phyloP scores from a whole-genome alignment of 108 stramenopile genomes.

The Cyclotella cryptica region DNA sequence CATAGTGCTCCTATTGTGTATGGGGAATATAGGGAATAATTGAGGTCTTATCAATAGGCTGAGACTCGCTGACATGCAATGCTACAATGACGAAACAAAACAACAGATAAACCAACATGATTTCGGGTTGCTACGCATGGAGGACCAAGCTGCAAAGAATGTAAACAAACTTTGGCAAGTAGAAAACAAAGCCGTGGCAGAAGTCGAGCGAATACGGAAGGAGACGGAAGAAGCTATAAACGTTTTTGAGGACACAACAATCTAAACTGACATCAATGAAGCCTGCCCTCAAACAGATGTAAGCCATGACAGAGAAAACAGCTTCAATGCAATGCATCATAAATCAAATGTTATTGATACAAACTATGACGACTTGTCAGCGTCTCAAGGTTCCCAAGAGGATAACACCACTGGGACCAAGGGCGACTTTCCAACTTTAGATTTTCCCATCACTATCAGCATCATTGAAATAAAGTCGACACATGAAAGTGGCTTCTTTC shows the following conservation, averaged over 20 bases:
- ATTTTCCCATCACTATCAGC: conserved; percentile 3
- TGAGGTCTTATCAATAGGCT: too few species aligned
- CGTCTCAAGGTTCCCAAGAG: background rate
- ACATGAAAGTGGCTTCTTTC: background rate
- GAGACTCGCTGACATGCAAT: background rate
- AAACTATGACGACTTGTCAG: background rate
- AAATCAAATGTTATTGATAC: background rate
- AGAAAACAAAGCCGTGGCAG: too few species aligned
- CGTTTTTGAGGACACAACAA: too few species aligned
- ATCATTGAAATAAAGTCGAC: background rate
- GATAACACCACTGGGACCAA: background rate
- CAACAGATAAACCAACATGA: background rate
- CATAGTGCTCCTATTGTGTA: too few species aligned
- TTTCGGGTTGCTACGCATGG: background rate
- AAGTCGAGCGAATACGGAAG: too few species aligned
- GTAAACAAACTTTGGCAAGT: too few species aligned
- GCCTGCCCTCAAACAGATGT: background rate
- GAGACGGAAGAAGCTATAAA: too few species aligned
- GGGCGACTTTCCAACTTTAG: background rate
- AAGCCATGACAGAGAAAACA: too few species aligned
- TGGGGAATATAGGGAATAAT: too few species aligned
- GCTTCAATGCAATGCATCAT: too few species aligned
- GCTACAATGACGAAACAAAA: background rate
- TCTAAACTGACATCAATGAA: too few species aligned
- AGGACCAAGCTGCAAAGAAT: too few species aligned